Conservation (phyloP, 2,329 filamentous ascomycete species). For the Botrytis byssoidea region DNA sequence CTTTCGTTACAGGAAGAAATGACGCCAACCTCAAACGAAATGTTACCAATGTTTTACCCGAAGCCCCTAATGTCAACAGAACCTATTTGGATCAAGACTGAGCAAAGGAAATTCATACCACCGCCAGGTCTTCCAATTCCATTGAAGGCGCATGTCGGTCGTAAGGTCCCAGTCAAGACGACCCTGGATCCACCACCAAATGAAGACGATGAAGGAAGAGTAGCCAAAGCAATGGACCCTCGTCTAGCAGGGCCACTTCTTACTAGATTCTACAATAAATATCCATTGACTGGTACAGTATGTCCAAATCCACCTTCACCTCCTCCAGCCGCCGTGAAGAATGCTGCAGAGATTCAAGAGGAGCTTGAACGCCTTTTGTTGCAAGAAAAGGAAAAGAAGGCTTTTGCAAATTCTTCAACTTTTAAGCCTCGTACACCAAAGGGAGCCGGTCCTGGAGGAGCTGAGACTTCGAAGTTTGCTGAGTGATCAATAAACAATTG, state of each 20-base stretch:
- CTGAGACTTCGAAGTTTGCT: neutral
- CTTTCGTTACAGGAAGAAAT: constrained; percentile 1
- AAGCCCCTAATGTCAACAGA: neutral
- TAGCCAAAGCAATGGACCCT: constrained; percentile 28
- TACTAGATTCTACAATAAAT: constrained; percentile 34
- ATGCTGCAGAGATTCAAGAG: constrained; percentile 21
- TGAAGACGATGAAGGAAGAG: constrained; percentile 30
- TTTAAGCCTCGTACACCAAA: neutral
- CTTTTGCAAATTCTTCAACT: neutral
- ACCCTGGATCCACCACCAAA: neutral
- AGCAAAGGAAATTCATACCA: neutral
- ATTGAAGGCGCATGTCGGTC: neutral
- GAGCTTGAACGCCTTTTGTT: constrained; percentile 20
- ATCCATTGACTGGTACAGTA: constrained; percentile 37
- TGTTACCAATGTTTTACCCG: constrained; percentile 3
- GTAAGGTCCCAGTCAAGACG: constrained; percentile 11
- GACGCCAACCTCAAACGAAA: constrained; percentile 1
- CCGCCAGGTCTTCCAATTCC: neutral
- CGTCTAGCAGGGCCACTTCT: constrained; percentile 32
- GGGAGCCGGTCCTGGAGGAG: neutral
- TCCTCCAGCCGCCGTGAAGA: neutral
- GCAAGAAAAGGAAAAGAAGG: constrained; percentile 22
- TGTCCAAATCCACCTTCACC: constrained; percentile 18
- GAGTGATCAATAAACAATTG: neutral
- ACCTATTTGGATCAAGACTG: constrained; percentile 16